A percentile compares a stretch with the other conserved stretches of the same genome.
These are phyloP conservation scores for Mycena olivaceomarginata DNA, from an alignment of 768 basidiomycete genomes.

Conservation along the genomic window DNA sequence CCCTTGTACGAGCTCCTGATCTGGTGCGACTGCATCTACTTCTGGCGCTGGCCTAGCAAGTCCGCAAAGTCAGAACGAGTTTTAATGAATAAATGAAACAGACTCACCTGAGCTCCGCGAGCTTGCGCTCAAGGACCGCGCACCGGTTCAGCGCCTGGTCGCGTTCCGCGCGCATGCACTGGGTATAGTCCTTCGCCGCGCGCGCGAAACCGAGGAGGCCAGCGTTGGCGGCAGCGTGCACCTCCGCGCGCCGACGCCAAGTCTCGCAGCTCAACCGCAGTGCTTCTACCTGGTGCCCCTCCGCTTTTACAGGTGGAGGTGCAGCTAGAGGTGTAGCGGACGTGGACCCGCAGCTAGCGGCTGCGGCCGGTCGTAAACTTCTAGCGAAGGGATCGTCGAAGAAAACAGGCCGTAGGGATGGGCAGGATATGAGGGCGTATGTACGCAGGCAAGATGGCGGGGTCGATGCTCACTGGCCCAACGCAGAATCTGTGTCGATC, in stretches of 20 bases:
- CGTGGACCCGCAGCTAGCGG: background rate
- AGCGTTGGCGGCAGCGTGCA: constrained; percentile 54
- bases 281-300: background rate
- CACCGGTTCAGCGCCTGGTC: constrained; percentile 43
- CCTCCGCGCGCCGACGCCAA: constrained; percentile 57
- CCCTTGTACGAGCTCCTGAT: background rate
- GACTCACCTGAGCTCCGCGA: constrained; percentile 47
- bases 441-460: constrained; percentile 27
- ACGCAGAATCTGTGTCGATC: background rate
- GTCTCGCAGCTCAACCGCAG: constrained; percentile 49
- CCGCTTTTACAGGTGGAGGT: background rate
- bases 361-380: background rate
- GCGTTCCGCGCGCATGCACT: constrained; percentile 52
- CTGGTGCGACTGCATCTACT: background rate
- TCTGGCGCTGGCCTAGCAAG: background rate
- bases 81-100: background rate
- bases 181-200: constrained; percentile 51
- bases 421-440: constrained; percentile 53
- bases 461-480: constrained; percentile 17
- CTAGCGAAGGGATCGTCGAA: constrained; percentile 39
- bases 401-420: constrained; percentile 55
- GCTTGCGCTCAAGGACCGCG: constrained; percentile 48
- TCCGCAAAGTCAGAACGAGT: background rate
- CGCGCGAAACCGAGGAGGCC: constrained; percentile 55
- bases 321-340: background rate